A percentile compares a stretch with the other conserved stretches of the same genome.
phyloP scores from a whole-genome alignment of 2,329 filamentous ascomycete species.

The Penicillium sp. region DNA sequence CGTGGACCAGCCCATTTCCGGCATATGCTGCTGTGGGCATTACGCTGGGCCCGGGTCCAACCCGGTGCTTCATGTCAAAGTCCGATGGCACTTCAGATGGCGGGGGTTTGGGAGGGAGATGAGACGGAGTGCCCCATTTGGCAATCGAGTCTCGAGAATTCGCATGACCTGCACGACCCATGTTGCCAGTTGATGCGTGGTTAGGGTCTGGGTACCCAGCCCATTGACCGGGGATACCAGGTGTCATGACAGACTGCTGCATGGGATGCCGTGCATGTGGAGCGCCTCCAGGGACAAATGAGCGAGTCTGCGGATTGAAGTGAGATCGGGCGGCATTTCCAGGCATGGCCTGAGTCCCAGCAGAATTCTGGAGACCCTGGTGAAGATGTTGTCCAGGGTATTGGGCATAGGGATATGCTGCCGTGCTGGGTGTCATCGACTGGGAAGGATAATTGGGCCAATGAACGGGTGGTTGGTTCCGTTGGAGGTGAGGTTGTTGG shows the following conservation, averaged over 20 bases:
- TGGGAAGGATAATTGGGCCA: constrained; percentile 37
- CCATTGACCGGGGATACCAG: constrained; percentile 27
- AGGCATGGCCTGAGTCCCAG: constrained; percentile 74
- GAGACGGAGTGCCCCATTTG: constrained; percentile 48
- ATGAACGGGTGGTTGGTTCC: constrained; percentile 37
- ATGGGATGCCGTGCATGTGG: constrained; percentile 25
- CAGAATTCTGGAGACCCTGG: constrained; percentile 62
- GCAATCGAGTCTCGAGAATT: constrained; percentile 39
- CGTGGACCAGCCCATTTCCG: constrained; percentile 17
- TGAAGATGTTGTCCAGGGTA: constrained; percentile 56
- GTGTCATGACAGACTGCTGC: constrained; percentile 25
- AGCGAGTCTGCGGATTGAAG: constrained; percentile 91
- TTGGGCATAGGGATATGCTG: constrained; percentile 71
- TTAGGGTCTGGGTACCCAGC: constrained; percentile 25
- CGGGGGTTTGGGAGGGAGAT: constrained; percentile 48
- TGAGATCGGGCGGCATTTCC: constrained; percentile 77
- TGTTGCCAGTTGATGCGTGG: constrained; percentile 11
- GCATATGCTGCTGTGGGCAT: constrained; percentile 20
- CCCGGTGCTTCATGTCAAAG: constrained; percentile 38
- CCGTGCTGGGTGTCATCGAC: constrained; percentile 33
- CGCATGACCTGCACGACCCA: constrained; percentile 19
- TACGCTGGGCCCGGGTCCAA: constrained; percentile 16
- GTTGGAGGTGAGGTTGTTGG: constrained; percentile 31
- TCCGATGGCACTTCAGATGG: constrained; percentile 42
- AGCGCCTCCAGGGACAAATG: constrained; percentile 67